Conservation (phyloP, 768 basidiomycete genomes). For the Strobilomyces dryophilus region DNA sequence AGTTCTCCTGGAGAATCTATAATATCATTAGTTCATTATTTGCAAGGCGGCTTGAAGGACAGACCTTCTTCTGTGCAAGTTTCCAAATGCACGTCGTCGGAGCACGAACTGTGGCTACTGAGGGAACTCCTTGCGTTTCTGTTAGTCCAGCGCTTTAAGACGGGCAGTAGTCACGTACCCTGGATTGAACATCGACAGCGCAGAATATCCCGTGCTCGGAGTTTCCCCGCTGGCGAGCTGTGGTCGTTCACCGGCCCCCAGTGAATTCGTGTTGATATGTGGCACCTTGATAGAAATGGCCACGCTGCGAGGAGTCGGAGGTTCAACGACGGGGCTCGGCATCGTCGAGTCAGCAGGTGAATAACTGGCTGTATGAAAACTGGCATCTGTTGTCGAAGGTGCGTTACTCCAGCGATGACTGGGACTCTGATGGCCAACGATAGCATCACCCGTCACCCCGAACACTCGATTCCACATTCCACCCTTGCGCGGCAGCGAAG, state of each 20-base stretch:
- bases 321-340: slow-evolving; percentile 7
- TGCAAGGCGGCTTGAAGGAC: neutral
- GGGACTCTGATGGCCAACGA: neutral
- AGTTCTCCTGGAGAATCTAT: slow-evolving; percentile 9
- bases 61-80: slow-evolving; percentile 6
- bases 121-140: neutral
- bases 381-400: neutral
- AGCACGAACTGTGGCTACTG: slow-evolving; percentile 12
- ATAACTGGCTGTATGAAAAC: slow-evolving; percentile 8
- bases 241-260: neutral
- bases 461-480: neutral
- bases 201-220: neutral
- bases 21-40: neutral
- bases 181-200: neutral
- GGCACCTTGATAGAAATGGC: neutral
- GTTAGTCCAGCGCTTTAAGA: neutral
- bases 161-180: slow-evolving; percentile 6
- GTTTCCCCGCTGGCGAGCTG: slow-evolving; percentile 2
- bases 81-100: slow-evolving; percentile 6
- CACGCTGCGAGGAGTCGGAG: slow-evolving; percentile 4
- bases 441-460: neutral
- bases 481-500: neutral
- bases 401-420: neutral
- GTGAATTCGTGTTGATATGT: neutral
- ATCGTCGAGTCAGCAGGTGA: slow-evolving; percentile 8